Percentiles rank a stretch among this genome's conserved stretches.
phyloP scores from a whole-genome alignment of 768 basidiomycete genomes.

The Russula ochroleuca region DNA sequence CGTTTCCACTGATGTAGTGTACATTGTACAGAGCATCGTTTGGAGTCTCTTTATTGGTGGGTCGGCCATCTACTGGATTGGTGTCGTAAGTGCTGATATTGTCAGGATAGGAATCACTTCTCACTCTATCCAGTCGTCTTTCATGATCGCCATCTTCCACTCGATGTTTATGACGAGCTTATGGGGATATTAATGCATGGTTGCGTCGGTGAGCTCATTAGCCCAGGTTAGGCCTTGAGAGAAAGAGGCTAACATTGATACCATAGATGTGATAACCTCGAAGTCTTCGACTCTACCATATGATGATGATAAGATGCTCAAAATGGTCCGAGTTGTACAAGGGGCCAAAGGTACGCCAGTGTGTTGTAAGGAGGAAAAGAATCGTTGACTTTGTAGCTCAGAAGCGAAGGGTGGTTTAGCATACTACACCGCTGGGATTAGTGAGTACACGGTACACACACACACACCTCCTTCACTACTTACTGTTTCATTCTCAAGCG shows the following conservation, averaged over 20 bases:
- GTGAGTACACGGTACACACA: not conserved
- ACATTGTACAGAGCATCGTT: constrained; percentile 22
- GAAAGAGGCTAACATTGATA: not conserved
- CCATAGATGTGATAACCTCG: constrained; percentile 18
- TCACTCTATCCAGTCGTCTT: constrained; percentile 31
- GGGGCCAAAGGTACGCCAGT: constrained; percentile 10
- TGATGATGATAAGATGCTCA: constrained; percentile 7
- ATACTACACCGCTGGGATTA: constrained; percentile 8
- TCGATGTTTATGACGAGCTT: constrained; percentile 31
- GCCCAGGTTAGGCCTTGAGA: not conserved
- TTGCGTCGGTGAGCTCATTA: constrained; percentile 38
- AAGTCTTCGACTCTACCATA: constrained; percentile 20
- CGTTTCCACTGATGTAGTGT: not conserved
- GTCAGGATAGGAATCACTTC: constrained; percentile 29
- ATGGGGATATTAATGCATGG: constrained; percentile 38
- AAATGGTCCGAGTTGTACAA: constrained; percentile 13
- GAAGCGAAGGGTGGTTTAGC: constrained; percentile 2
- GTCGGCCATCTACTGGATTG: not conserved
- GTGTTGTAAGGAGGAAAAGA: too few species aligned
- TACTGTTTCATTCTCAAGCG: not conserved
- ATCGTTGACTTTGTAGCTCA: not conserved
- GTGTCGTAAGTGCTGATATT: constrained; percentile 6
- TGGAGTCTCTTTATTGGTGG: constrained; percentile 31
- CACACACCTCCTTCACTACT: not conserved
- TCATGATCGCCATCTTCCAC: constrained; percentile 10